phyloP scores from a whole-genome alignment of 768 basidiomycete species.

The Daedalea quercina region DNA sequence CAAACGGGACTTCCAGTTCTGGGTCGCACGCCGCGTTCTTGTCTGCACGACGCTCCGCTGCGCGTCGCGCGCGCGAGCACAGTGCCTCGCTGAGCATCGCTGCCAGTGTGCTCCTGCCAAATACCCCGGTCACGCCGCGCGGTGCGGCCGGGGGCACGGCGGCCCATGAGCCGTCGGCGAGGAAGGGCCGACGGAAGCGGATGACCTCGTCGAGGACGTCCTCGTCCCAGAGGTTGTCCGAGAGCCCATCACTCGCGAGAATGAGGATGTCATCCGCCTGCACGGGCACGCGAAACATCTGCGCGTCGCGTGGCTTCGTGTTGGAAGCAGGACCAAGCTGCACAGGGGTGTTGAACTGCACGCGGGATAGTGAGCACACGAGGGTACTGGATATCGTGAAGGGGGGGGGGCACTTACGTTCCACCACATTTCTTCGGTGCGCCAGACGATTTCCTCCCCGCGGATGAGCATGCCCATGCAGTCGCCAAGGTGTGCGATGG shows the following conservation, averaged over 20 bases:
- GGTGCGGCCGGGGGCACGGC: background rate
- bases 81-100: constrained; percentile 74
- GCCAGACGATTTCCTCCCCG: constrained; percentile 71
- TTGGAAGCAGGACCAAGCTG: constrained; percentile 57
- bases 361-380: constrained; percentile 1
- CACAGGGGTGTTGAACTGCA: constrained; percentile 54
- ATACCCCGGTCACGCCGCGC: constrained; percentile 17
- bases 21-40: constrained; percentile 8
- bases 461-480: constrained; percentile 86
- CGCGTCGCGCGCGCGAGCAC: constrained; percentile 68
- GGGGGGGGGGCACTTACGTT: constrained; percentile 36
- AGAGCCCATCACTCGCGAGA: constrained; percentile 74
- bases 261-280: constrained; percentile 70
- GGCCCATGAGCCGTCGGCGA: constrained; percentile 2
- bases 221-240: constrained; percentile 86
- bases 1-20: constrained; percentile 72
- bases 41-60: constrained; percentile 40
- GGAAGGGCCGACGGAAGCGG: constrained; percentile 41
- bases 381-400: too few relatives aligned
- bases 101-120: constrained; percentile 51
- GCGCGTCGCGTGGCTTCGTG: constrained; percentile 64
- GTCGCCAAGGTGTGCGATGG: constrained; percentile 82
- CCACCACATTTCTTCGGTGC: constrained; percentile 94
- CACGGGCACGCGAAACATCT: constrained; percentile 63
- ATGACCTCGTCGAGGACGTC: constrained; percentile 80